phyloP scores from a whole-genome alignment of 2,329 filamentous ascomycete genomes.

The Pleoardoris graminearum region DNA sequence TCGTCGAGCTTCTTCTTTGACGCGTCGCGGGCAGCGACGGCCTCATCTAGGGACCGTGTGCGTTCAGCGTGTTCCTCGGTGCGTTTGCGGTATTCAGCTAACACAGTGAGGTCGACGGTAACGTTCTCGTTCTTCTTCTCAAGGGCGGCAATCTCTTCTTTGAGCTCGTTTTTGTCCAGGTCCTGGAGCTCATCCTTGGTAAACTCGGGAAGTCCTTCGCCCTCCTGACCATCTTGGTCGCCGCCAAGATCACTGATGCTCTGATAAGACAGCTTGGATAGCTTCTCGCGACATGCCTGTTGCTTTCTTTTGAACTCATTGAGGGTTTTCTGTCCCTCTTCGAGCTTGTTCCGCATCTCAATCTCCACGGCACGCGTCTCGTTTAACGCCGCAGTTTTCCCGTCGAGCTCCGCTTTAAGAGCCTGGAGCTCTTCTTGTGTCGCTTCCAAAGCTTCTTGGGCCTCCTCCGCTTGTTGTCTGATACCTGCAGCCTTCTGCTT shows the following conservation, averaged over 20 bases:
- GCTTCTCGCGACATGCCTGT: slow-evolving; percentile 79
- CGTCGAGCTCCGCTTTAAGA: slow-evolving; percentile 83
- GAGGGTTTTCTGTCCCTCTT: slow-evolving; percentile 91
- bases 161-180: slow-evolving; percentile 65
- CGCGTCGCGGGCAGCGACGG: slow-evolving; percentile 76
- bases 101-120: slow-evolving; percentile 84
- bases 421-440: slow-evolving; percentile 80
- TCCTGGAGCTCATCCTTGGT: slow-evolving; percentile 70
- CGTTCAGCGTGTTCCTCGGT: slow-evolving; percentile 81
- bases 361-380: slow-evolving; percentile 88
- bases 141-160: slow-evolving; percentile 66
- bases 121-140: slow-evolving; percentile 81
- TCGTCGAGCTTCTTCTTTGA: slow-evolving; percentile 94
- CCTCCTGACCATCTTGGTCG: slow-evolving; percentile 53
- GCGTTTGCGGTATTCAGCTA: slow-evolving; percentile 83
- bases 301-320: slow-evolving; percentile 82
- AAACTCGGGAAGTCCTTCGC: slow-evolving; percentile 68
- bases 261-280: slow-evolving; percentile 80
- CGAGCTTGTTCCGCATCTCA: slow-evolving; percentile 97
- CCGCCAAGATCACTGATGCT: slow-evolving; percentile 67
- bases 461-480: slow-evolving; percentile 74
- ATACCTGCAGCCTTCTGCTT: slow-evolving; percentile 73
- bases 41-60: slow-evolving; percentile 79
- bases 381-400: slow-evolving; percentile 83
- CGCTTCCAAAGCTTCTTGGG: slow-evolving; percentile 72